Evolutionary conservation across 2,329 filamentous ascomycete genomes (phyloP).

Genomic region (Karstenula rhodostoma): DNA sequence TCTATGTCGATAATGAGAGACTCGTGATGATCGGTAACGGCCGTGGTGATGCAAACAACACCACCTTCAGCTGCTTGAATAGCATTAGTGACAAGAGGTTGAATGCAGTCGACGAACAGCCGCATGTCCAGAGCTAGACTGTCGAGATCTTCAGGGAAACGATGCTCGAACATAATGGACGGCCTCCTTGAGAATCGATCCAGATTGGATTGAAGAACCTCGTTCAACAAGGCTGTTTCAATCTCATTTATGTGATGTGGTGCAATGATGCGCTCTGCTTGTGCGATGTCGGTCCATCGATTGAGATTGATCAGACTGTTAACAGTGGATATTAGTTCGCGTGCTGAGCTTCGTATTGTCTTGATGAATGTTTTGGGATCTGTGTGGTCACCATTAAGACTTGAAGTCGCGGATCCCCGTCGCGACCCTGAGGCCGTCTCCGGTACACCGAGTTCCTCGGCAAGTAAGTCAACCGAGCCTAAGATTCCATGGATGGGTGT

Average conservation of each 20-base stretch:
- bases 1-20: slow-evolving; percentile 51
- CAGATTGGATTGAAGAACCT: slow-evolving; percentile 37
- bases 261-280: slow-evolving; percentile 28
- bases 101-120: slow-evolving; percentile 53
- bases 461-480: slow-evolving; percentile 52
- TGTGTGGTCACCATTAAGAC: slow-evolving; percentile 24
- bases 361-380: slow-evolving; percentile 39
- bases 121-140: slow-evolving; percentile 48
- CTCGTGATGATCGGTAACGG: slow-evolving; percentile 38
- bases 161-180: slow-evolving; percentile 46
- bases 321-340: slow-evolving; percentile 55
- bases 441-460: slow-evolving; percentile 49
- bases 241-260: slow-evolving; percentile 43
- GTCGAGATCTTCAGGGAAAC: slow-evolving; percentile 37
- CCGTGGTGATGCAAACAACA: slow-evolving; percentile 47
- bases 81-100: slow-evolving; percentile 54
- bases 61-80: slow-evolving; percentile 52
- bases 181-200: slow-evolving; percentile 37
- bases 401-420: slow-evolving; percentile 19
- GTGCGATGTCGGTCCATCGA: slow-evolving; percentile 49
- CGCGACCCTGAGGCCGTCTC: slow-evolving; percentile 21
- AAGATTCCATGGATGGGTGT: slow-evolving; percentile 60
- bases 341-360: slow-evolving; percentile 52
- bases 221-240: slow-evolving; percentile 45
- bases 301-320: slow-evolving; percentile 56